A percentile compares a stretch with the other conserved stretches of the same genome.
Conservation (phyloP, 2,329 filamentous ascomycete species). For the Microcyclosporella mali region DNA sequence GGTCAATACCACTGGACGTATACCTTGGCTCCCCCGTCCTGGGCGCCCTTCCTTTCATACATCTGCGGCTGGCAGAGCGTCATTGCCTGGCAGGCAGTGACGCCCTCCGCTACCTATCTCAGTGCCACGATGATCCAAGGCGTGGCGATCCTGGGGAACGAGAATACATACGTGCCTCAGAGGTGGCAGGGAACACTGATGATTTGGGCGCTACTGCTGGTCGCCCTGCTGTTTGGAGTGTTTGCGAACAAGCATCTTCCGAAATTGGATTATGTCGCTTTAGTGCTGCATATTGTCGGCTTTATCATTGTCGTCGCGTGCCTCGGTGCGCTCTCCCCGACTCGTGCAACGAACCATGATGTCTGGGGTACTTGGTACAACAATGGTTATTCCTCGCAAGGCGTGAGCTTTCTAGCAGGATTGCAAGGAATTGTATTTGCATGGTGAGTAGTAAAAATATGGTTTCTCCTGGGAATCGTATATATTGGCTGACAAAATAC, state of each 20-base stretch:
- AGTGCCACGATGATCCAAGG: constrained; percentile 16
- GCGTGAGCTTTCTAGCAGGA: constrained; percentile 1
- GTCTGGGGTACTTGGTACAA: constrained; percentile 6
- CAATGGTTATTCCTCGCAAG: constrained; percentile 2
- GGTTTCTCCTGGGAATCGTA: no score
- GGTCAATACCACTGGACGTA: constrained; percentile 17
- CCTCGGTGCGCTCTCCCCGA: constrained; percentile 1
- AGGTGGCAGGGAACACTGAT: constrained; percentile 47
- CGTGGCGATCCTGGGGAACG: constrained; percentile 12
- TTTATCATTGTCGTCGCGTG: constrained; percentile 3
- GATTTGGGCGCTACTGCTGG: constrained; percentile 38
- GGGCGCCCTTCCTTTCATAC: constrained; percentile 38
- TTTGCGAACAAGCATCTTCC: constrained; percentile 2
- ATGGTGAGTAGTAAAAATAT: no score
- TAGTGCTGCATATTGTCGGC: constrained; percentile 2
- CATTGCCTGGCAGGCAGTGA: constrained; percentile 16
- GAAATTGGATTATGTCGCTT: constrained; percentile 3
- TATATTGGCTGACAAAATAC: no score
- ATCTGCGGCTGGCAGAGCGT: constrained; percentile 23
- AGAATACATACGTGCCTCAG: constrained; percentile 2
- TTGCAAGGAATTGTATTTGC: constrained; percentile 1
- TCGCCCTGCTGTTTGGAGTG: constrained; percentile 15
- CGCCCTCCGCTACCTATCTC: constrained; percentile 13
- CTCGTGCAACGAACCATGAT: constrained; percentile 1
- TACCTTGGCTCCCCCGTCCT: constrained; percentile 35